Evolutionary conservation across 352 stramenopile genomes (phyloP), one percentile per base, ranked within the genome.

Genomic region (Phytopythium cucurbitacearum): DNA sequence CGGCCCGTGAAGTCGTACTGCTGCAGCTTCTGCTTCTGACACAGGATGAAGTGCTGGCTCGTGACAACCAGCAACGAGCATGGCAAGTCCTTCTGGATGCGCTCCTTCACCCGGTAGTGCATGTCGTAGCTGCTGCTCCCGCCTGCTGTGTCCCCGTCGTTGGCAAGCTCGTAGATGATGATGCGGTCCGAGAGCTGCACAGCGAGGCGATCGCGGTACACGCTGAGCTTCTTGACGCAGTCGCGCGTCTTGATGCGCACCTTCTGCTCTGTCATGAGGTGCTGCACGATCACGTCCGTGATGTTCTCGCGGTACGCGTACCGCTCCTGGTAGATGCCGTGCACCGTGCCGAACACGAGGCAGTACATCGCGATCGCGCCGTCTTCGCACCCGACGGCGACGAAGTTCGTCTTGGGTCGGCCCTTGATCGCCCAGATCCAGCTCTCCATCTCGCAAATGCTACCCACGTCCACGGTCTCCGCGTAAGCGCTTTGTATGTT

Each of bases 271-370:
- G 89, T 97, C 67, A 97, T 85, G 35, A 98, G 70, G 64, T 98
- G 91, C 74, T 98, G 91, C 13, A 98, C 89, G 59, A 98, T 95
- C 48, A 98, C 92, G 60, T 98, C 93, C 10, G 91, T 98, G 51
- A 98, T 87, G 56, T 96, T 88, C 60, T 98, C 92, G 4, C 89
- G 83, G 62, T 97, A 98, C 8, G 91, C 91, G 55, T 97, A 98
- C 2, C 94, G 82, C 51, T 98, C 94, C 48, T 97, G 76, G 62
- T 96, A 97, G 35, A 98, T 88, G 43, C 85, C 88, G 68, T 98
- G 87, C 5, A 97, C 85, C 4, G 90, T 91, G 41, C 87, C 76
- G 65, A 98, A 98, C 34, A 94, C 71, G 32, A 98, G 69, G 66
- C 91, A 88, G 43, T 96, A 78, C 46, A 96, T 62, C 7, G 74